phyloP scores from a whole-genome alignment of 164 flowering plant genomes.

The Aristolochia fimbriata region DNA sequence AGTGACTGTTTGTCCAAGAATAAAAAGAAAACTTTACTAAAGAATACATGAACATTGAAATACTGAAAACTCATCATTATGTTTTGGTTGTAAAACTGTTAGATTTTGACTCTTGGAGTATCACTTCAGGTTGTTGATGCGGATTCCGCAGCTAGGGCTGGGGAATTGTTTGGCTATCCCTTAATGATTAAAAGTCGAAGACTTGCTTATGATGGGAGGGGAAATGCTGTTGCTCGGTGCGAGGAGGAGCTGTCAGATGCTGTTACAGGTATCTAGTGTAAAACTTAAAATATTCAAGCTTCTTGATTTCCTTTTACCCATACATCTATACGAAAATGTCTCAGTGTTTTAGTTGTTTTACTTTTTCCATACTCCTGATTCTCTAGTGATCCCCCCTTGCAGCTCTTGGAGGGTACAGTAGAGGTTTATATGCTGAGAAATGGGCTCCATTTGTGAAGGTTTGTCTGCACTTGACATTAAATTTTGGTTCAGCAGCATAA shows the following conservation, averaged over 20 bases:
- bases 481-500: no score
- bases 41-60: no score
- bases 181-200: conserved; percentile 86
- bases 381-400: conserved; percentile 8
- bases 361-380: background rate
- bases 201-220: conserved; percentile 97
- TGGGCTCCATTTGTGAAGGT: conserved; percentile 97
- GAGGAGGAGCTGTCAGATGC: conserved; percentile 69
- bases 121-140: conserved; percentile 55
- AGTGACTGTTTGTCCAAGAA: no score
- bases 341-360: background rate
- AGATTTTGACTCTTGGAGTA: conserved; percentile 2
- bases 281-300: background rate
- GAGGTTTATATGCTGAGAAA: conserved; percentile 85
- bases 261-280: conserved; percentile 35
- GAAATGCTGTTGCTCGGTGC: conserved; percentile 85
- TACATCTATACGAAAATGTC: background rate
- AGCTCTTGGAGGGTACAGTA: conserved; percentile 85
- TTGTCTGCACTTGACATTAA: conserved; percentile 6
- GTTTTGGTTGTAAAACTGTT: background rate
- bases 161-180: conserved; percentile 75
- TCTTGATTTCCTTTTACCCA: background rate
- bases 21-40: no score
- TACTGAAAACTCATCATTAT: no score
- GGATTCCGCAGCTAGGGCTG: conserved; percentile 68